Base-by-base conservation (phyloP, 2,329 filamentous ascomycete genomes). In the Madurella mycetomatis region DNA sequence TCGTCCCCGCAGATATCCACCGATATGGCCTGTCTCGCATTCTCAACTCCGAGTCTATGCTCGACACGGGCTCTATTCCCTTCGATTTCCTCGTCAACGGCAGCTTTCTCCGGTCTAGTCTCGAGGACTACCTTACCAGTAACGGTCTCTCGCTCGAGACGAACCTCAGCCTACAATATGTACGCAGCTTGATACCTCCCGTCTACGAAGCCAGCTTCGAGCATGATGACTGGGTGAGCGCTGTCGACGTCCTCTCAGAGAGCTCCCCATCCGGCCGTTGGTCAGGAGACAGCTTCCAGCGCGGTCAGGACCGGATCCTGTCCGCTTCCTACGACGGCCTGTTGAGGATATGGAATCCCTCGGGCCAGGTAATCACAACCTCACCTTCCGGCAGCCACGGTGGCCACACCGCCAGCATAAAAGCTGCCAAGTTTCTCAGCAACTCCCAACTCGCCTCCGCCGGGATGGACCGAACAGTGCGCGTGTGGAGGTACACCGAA, bases 61-160 rank as follows among this genome's bases (percentile, higher is more conserved):
- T 88, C 69, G 77, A 80, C 67, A 86, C 83, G 44, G 67, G 77
- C 76, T 84, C 88, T 12, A 80, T 92, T 45, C 90, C 90, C 16
- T 87, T 99, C 72, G 94, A 99, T 72, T 97, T 99, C 75, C 82
- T 99, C 64, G 86, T 95, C 73, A 94, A 96, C 71, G 94, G 94
- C 70, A 86, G 87, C 66, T 96, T 95, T 72, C 82, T 99, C 49
- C 87, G 89, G 58, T 88, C 91, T 25, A 90, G 89, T 16, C 83
- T 99, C 62, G 90, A 96, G 69, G 89, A 96, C 66, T 96, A 95
- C 72, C 83, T 99, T 56, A 85, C 85, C 15, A 78, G 85, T 58
- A 88, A 94, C 66, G 92, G 92, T 47, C 85, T 97, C 57, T 96
- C 90, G 17, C 83, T 90, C 41, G 94, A 99, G 76, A 88, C 86